Evolutionary conservation across 306 rosid genomes (phyloP).

Genomic region (Bauhinia variegata): DNA sequence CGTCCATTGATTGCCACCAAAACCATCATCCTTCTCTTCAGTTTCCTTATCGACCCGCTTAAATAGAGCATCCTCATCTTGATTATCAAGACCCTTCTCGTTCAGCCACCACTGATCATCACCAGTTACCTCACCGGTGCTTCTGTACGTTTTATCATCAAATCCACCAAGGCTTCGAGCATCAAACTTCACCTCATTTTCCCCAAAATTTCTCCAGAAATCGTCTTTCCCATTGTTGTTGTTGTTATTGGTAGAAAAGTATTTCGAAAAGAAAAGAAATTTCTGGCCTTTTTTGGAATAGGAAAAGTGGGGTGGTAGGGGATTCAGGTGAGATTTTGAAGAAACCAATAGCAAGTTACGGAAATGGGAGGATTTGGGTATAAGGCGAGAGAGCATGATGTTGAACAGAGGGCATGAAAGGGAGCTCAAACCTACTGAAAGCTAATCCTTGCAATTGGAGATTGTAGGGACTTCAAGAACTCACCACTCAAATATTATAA

Average conservation of each 20-base stretch:
- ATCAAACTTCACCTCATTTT: slow-evolving; percentile 49
- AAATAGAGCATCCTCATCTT: slow-evolving; percentile 50
- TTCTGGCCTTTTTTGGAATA: slow-evolving; percentile 14
- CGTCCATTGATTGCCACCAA: slow-evolving; percentile 39
- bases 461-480: too few relatives aligned
- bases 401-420: not conserved
- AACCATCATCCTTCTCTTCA: slow-evolving; percentile 30
- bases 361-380: slow-evolving; percentile 70
- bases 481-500: too few relatives aligned
- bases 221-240: slow-evolving; percentile 43
- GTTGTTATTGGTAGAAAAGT: slow-evolving; percentile 50
- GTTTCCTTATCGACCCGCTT: slow-evolving; percentile 37
- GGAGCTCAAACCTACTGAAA: too few relatives aligned
- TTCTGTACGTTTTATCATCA: slow-evolving; percentile 8
- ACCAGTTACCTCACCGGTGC: not conserved
- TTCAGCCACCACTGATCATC: slow-evolving; percentile 50
- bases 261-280: slow-evolving; percentile 38
- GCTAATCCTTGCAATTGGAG: too few relatives aligned
- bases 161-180: slow-evolving; percentile 37
- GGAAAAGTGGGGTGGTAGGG: slow-evolving; percentile 29
- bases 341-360: slow-evolving; percentile 52
- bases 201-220: slow-evolving; percentile 54
- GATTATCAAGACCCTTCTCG: slow-evolving; percentile 43
- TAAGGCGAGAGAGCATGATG: slow-evolving; percentile 86
- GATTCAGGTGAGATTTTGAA: slow-evolving; percentile 26